phyloP scores from a whole-genome alignment of 805 yeast genomes.

The Kluyveromyces lactis region DNA sequence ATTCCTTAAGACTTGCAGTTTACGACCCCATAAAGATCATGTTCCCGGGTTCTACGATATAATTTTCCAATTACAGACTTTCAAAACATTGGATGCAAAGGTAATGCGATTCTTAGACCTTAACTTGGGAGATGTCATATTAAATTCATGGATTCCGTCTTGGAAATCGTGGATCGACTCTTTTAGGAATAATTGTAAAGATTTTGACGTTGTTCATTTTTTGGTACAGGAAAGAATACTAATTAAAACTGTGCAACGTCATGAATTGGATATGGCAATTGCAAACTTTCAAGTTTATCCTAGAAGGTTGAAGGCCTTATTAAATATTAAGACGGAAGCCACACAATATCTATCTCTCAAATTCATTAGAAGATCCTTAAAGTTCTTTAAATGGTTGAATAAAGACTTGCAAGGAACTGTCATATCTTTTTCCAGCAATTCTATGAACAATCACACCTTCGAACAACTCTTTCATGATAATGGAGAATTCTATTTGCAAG shows the following conservation, averaged over 20 bases:
- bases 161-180: slow-evolving; percentile 11
- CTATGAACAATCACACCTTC: slow-evolving; percentile 5
- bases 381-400: slow-evolving; percentile 10
- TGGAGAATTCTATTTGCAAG: slow-evolving; percentile 14
- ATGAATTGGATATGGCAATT: slow-evolving; percentile 17
- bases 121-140: slow-evolving; percentile 9
- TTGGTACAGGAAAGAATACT: slow-evolving; percentile 4
- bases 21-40: not conserved
- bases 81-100: slow-evolving; percentile 9
- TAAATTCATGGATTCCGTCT: slow-evolving; percentile 17
- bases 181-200: not conserved
- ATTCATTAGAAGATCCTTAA: slow-evolving; percentile 11
- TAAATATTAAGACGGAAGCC: slow-evolving; percentile 1
- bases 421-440: not conserved
- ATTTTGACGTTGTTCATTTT: not conserved
- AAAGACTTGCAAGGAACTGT: slow-evolving; percentile 5
- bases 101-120: slow-evolving; percentile 9
- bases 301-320: slow-evolving; percentile 2
- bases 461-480: slow-evolving; percentile 1
- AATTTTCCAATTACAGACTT: slow-evolving; percentile 11
- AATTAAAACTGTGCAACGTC: slow-evolving; percentile 8
- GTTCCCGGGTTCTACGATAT: slow-evolving; percentile 17
- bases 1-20: not conserved
- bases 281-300: slow-evolving; percentile 7
- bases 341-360: slow-evolving; percentile 10